Percentiles rank a stretch among this genome's conserved stretches.
phyloP scores from a whole-genome alignment of 805 yeast species.

The Pichia nakasei region DNA sequence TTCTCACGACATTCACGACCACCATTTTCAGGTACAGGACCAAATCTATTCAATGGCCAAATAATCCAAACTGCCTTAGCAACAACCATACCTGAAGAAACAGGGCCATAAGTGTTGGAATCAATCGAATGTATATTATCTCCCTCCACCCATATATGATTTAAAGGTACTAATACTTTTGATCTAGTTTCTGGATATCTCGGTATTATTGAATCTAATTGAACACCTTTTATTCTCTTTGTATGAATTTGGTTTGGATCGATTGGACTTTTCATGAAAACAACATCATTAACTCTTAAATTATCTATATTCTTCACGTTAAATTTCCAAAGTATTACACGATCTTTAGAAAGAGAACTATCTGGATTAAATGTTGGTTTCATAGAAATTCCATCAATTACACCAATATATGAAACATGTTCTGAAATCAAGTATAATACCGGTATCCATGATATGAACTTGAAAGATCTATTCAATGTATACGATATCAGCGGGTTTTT shows the following conservation, averaged over 20 bases:
- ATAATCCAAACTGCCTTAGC: slow-evolving; percentile 66
- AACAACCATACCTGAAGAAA: slow-evolving; percentile 68
- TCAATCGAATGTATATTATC: slow-evolving; percentile 82
- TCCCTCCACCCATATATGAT: slow-evolving; percentile 93
- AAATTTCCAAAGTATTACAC: slow-evolving; percentile 64
- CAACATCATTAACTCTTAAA: slow-evolving; percentile 56
- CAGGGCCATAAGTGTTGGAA: slow-evolving; percentile 82
- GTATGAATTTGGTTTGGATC: slow-evolving; percentile 70
- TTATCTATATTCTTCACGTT: slow-evolving; percentile 39
- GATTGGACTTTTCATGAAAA: slow-evolving; percentile 71
- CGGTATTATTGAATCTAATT: slow-evolving; percentile 60
- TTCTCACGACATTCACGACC: slow-evolving; percentile 42
- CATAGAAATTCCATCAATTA: slow-evolving; percentile 79
- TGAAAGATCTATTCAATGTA: slow-evolving; percentile 24
- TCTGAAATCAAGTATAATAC: slow-evolving; percentile 61
- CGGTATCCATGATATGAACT: slow-evolving; percentile 66
- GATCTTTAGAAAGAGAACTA: slow-evolving; percentile 36
- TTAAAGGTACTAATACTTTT: slow-evolving; percentile 56
- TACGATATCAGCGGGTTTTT: slow-evolving; percentile 19
- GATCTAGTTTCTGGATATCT: slow-evolving; percentile 59
- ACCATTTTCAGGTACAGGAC: slow-evolving; percentile 35
- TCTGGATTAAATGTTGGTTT: slow-evolving; percentile 71
- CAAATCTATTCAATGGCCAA: slow-evolving; percentile 60
- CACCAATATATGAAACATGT: slow-evolving; percentile 63
- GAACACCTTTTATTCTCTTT: slow-evolving; percentile 69